These are phyloP conservation scores for Tricholoma matsutake DNA, from an alignment of 768 basidiomycete genomes.

Conservation along the genomic window DNA sequence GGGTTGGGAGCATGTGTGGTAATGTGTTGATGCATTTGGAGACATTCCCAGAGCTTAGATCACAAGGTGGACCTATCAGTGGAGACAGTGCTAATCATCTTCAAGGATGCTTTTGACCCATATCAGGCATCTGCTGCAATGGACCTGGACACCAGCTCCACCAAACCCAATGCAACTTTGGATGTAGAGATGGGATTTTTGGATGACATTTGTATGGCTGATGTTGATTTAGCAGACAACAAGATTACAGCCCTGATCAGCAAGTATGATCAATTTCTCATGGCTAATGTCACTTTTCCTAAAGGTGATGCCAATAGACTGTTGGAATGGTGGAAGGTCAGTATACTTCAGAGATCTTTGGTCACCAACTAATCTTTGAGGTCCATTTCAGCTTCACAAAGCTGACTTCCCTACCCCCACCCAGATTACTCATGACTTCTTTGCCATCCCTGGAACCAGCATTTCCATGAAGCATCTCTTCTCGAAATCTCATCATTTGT, in stretches of 20 bases:
- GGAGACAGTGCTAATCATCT: background rate
- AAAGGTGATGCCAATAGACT: constrained; percentile 13
- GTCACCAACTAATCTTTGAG: background rate
- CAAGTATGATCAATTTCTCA: constrained; percentile 1
- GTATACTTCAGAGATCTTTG: constrained; percentile 5
- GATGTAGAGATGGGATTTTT: background rate
- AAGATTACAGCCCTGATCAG: background rate
- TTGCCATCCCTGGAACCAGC: constrained; percentile 32
- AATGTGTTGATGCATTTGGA: too few species aligned
- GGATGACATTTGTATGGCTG: constrained; percentile 3
- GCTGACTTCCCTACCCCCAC: constrained; percentile 25
- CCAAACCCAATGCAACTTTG: background rate
- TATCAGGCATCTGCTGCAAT: background rate
- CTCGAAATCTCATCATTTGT: constrained; percentile 29
- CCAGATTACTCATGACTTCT: constrained; percentile 27
- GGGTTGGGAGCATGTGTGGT: too few species aligned
- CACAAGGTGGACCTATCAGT: too few species aligned
- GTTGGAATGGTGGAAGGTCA: constrained; percentile 30
- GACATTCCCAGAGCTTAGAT: too few species aligned
- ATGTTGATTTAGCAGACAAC: background rate
- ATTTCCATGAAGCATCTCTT: constrained; percentile 31
- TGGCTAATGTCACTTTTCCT: background rate
- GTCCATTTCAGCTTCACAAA: constrained; percentile 15
- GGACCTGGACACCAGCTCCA: background rate
- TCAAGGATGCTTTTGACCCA: background rate